These are phyloP conservation scores for Arxiozyma heterogenica DNA, from an alignment of 1,139 yeast species.

Conservation along the genomic window DNA sequence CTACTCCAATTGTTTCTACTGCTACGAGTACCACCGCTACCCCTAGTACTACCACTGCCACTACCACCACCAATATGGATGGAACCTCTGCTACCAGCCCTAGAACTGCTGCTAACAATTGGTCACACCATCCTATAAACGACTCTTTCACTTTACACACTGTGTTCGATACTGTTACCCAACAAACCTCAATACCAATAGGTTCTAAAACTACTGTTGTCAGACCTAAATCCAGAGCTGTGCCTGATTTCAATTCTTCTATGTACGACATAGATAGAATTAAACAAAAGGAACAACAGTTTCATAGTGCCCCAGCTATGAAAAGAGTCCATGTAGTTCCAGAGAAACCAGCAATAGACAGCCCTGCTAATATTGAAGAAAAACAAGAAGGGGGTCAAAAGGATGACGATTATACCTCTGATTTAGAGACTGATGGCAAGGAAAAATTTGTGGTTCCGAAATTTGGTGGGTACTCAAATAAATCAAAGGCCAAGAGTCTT, in stretches of 20 bases:
- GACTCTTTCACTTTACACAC: conserved; percentile 4
- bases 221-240: conserved; percentile 28
- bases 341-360: background rate
- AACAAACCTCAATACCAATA: conserved; percentile 10
- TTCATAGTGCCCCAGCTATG: conserved; percentile 24
- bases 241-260: conserved; percentile 22
- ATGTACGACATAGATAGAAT: conserved; percentile 25
- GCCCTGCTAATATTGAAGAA: background rate
- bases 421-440: conserved; percentile 17
- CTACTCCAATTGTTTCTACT: background rate
- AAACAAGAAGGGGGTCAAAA: conserved; percentile 1
- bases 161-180: conserved; percentile 4
- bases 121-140: background rate
- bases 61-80: background rate
- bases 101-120: background rate
- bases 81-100: background rate
- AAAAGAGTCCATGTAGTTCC: conserved; percentile 20
- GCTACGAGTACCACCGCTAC: background rate
- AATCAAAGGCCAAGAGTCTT: conserved; percentile 33
- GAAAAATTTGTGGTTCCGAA: conserved; percentile 42
- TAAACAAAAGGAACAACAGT: conserved; percentile 20
- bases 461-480: conserved; percentile 66
- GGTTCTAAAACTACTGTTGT: conserved; percentile 19
- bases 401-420: conserved; percentile 11
- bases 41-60: background rate